These are phyloP conservation scores for Chaetomium strumarium DNA, from an alignment of 2,329 filamentous ascomycete species.

Conservation along the genomic window DNA sequence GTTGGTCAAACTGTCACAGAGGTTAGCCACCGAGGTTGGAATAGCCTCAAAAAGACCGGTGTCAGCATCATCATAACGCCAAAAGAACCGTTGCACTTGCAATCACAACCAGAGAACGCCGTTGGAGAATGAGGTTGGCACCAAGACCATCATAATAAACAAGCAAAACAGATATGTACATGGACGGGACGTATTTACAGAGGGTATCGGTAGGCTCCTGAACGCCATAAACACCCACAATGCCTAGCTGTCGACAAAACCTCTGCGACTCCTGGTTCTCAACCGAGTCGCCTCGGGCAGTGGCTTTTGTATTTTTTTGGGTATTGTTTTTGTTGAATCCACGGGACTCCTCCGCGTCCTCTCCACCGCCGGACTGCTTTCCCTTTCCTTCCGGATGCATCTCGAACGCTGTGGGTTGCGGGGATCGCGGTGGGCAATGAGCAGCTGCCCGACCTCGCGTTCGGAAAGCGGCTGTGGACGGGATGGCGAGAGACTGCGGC, in stretches of 20 bases:
- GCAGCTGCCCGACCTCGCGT: slow-evolving; percentile 21
- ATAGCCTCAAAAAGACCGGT: slow-evolving; percentile 4
- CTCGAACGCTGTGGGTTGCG: slow-evolving; percentile 26
- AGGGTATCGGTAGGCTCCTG: slow-evolving; percentile 23
- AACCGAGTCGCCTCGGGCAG: slow-evolving; percentile 36
- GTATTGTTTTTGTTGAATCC: slow-evolving; percentile 41
- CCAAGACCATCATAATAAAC: slow-evolving; percentile 18
- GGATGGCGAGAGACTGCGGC: slow-evolving; percentile 27
- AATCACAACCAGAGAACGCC: not conserved
- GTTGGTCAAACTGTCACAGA: too few relatives aligned
- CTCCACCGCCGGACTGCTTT: slow-evolving; percentile 31
- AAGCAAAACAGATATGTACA: slow-evolving; percentile 20
- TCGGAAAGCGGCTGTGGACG: slow-evolving; percentile 27
- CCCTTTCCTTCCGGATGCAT: slow-evolving; percentile 26
- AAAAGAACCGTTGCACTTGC: not conserved
- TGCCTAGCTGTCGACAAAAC: slow-evolving; percentile 33
- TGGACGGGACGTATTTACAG: slow-evolving; percentile 19
- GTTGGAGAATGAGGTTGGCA: not conserved
- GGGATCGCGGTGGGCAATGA: slow-evolving; percentile 29
- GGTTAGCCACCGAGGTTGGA: not conserved
- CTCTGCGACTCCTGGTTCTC: slow-evolving; percentile 37
- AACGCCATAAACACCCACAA: slow-evolving; percentile 21
- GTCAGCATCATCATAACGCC: not conserved
- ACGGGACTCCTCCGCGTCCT: slow-evolving; percentile 39
- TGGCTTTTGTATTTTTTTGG: slow-evolving; percentile 45